A percentile compares a stretch with the other conserved stretches of the same genome.
These are phyloP conservation scores for Beauveria bassiana DNA, from an alignment of 2,329 filamentous ascomycete genomes.

Conservation along the genomic window DNA sequence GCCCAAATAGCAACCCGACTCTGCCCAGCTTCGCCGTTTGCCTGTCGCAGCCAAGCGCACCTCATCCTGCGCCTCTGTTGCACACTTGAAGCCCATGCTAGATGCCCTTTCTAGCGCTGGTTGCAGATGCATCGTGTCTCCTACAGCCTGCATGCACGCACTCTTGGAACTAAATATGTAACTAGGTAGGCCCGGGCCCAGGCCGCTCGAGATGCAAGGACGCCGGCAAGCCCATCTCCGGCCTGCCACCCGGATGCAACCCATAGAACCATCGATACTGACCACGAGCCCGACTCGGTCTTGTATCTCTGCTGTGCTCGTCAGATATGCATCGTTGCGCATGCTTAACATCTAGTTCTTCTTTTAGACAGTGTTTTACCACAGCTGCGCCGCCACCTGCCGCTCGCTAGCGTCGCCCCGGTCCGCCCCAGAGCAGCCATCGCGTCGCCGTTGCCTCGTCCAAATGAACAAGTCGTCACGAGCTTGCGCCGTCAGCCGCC, in stretches of 20 bases:
- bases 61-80: background rate
- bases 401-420: background rate
- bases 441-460: background rate
- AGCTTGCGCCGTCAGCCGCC: background rate
- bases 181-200: background rate
- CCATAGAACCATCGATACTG: background rate
- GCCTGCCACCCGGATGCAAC: slow-evolving; percentile 2
- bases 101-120: background rate
- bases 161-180: background rate
- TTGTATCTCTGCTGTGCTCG: background rate
- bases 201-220: slow-evolving; percentile 2
- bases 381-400: slow-evolving; percentile 1
- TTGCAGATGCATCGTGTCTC: background rate
- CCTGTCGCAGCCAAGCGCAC: background rate
- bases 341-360: background rate
- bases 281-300: background rate
- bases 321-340: background rate
- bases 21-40: background rate
- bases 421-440: background rate
- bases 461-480: slow-evolving; percentile 2
- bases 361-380: background rate
- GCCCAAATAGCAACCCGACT: background rate
- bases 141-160: background rate
- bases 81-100: background rate
- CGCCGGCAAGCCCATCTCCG: background rate